Conservation (phyloP, 352 stramenopile genomes). For the Hyaloperonospora arabidopsidis region DNA sequence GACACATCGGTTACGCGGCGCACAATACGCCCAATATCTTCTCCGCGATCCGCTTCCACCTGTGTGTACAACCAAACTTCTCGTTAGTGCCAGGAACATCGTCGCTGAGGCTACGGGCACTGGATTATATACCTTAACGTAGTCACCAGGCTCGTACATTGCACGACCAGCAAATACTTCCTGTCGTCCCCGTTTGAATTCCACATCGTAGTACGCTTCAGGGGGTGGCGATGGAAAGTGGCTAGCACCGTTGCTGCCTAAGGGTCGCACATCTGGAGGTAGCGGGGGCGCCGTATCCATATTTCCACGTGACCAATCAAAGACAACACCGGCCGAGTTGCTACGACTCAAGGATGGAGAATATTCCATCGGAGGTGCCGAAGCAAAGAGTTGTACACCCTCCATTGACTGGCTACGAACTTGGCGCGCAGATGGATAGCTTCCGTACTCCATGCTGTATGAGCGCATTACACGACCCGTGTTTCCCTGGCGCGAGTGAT, state of each 20-base stretch:
- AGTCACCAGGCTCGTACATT: constrained; percentile 88
- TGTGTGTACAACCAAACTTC: constrained; percentile 25
- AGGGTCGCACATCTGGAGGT: constrained; percentile 41
- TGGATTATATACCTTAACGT: constrained; percentile 76
- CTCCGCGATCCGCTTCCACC: constrained; percentile 95
- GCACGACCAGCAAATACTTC: constrained; percentile 87
- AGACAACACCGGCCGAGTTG: constrained; percentile 48
- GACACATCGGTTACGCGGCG: constrained; percentile 79
- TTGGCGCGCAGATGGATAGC: constrained; percentile 43
- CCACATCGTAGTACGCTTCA: constrained; percentile 89
- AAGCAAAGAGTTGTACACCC: constrained; percentile 50
- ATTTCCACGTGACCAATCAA: constrained; percentile 53
- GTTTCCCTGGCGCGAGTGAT: constrained; percentile 31
- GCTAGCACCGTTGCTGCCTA: constrained; percentile 13
- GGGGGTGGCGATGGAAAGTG: constrained; percentile 55
- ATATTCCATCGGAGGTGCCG: constrained; percentile 42
- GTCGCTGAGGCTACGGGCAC: background rate
- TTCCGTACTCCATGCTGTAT: constrained; percentile 69
- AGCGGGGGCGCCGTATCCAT: constrained; percentile 45
- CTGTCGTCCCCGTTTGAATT: constrained; percentile 91
- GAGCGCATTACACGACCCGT: constrained; percentile 52
- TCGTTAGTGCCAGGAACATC: constrained; percentile 2
- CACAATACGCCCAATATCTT: constrained; percentile 93
- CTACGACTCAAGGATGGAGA: constrained; percentile 44
- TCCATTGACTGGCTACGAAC: constrained; percentile 75